Evolutionary conservation across 129 eudicot species (phyloP), one percentile per base, ranked within the genome.

Genomic region (Arctium lappa): DNA sequence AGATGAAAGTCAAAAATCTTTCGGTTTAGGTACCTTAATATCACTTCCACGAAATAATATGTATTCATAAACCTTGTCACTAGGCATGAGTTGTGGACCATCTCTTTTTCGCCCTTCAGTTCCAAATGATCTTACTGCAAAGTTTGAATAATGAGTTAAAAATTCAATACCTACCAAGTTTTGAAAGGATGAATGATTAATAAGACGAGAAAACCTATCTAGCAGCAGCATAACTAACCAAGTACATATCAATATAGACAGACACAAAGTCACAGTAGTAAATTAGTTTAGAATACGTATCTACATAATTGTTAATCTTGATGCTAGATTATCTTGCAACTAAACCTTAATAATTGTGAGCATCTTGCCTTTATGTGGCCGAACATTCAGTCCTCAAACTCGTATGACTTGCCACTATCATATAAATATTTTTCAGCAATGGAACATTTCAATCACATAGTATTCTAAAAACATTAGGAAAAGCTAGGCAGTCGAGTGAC

Each of bases 41-140:
- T 95, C 99, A 80, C 89, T 91, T 75, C 97, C 99, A 79, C 98
- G 94, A 79, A 95, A 95, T 65, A 95, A 88, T 70, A 95, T 95
- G 87, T 91, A 93, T 34, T 93, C 98, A 72, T 91, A 95, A 63
- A 93, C 92, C 86, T 89, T 93, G 88, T 95, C 99, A 75, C 90
- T 86, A 18, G 98, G 95, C 84, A 92, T 91, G 84, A 95, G 86
- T 89, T 93, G 97, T 40, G 86, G 91, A n/a, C 98, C 99, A 90
- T 91, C 94, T 56, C 87, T 90, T 81, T 85, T 93, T 63, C 99
- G 86, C 40, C 99, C 99, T 86, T 95, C 99, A 48, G 95, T 95
- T 81, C 98, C 99, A 85, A 86, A 93, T 9, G 97, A 91, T 79
- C 92, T 89, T 78, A 95, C 99, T 95, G 95, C 89, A 77, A 33